These are phyloP conservation scores for Mortierella sp. DNA, from an alignment of 371 early-diverging fungal genomes.

Conservation along the genomic window DNA sequence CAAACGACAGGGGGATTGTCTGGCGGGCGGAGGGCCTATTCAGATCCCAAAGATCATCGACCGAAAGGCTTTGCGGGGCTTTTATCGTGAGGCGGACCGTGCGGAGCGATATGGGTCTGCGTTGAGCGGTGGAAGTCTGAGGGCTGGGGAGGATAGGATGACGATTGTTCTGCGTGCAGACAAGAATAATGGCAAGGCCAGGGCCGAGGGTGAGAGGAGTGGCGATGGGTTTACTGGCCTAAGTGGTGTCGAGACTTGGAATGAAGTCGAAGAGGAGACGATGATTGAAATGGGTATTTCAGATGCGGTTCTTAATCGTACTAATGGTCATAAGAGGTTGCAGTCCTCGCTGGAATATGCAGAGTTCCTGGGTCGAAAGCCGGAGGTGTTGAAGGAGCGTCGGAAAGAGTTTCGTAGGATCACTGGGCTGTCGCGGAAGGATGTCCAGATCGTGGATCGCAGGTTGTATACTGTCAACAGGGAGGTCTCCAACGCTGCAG, in stretches of 20 bases:
- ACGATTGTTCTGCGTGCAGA: not conserved
- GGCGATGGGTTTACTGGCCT: not conserved
- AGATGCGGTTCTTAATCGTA: not conserved
- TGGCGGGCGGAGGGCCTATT: conserved; percentile 40
- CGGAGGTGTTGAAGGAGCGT: not conserved
- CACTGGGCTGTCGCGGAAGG: not conserved
- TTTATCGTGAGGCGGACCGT: conserved; percentile 35
- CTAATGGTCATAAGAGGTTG: not conserved
- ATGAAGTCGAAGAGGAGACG: not conserved
- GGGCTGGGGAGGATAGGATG: not conserved
- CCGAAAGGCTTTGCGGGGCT: conserved; percentile 21
- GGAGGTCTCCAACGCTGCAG: not conserved
- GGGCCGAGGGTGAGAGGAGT: too few relatives aligned
- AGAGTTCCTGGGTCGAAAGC: not conserved
- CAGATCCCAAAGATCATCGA: conserved; percentile 33
- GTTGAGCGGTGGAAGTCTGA: not conserved
- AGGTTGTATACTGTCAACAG: not conserved
- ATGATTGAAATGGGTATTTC: not conserved
- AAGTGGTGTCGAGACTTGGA: not conserved
- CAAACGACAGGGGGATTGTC: conserved; percentile 31
- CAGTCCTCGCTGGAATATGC: too few relatives aligned
- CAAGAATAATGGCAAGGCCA: not conserved
- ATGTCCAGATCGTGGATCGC: not conserved
- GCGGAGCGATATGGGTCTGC: not conserved
- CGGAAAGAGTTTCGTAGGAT: not conserved